Evolutionary conservation across 2,329 filamentous ascomycete species (phyloP).

Genomic region (Monascus ruber): DNA sequence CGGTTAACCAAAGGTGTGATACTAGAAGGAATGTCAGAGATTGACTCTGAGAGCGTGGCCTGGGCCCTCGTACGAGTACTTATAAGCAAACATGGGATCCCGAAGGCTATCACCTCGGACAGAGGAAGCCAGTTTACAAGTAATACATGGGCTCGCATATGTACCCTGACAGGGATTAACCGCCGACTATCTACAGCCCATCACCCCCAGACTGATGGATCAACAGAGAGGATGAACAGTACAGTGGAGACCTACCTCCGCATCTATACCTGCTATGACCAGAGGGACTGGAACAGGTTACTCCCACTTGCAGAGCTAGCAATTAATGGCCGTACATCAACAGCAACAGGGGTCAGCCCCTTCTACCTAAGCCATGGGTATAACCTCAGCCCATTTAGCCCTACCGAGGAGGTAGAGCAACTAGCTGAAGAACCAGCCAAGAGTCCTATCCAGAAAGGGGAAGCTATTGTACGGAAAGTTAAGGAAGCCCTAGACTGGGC

Average conservation of each 20-base stretch:
- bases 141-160: conserved; percentile 8
- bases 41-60: not conserved
- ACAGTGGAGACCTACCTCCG: conserved; percentile 12
- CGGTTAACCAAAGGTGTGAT: conserved; percentile 11
- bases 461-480: not conserved
- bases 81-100: conserved; percentile 6
- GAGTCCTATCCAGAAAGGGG: not conserved
- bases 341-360: conserved; percentile 7
- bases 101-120: conserved; percentile 2
- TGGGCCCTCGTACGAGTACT: conserved; percentile 6
- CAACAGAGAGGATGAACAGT: conserved; percentile 15
- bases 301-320: conserved; percentile 12
- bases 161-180: conserved; percentile 7
- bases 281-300: conserved; percentile 11
- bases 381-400: not conserved
- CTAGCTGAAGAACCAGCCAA: not conserved
- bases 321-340: conserved; percentile 8
- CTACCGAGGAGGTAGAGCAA: not conserved
- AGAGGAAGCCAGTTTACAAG: conserved; percentile 6
- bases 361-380: conserved; percentile 10
- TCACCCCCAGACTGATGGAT: conserved; percentile 14
- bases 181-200: conserved; percentile 13
- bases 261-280: conserved; percentile 9
- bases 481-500: not conserved
- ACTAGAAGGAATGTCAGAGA: conserved; percentile 3